Base-by-base conservation (phyloP, 2,329 filamentous ascomycete genomes). In the Fusarium neocosmosporiellum region DNA sequence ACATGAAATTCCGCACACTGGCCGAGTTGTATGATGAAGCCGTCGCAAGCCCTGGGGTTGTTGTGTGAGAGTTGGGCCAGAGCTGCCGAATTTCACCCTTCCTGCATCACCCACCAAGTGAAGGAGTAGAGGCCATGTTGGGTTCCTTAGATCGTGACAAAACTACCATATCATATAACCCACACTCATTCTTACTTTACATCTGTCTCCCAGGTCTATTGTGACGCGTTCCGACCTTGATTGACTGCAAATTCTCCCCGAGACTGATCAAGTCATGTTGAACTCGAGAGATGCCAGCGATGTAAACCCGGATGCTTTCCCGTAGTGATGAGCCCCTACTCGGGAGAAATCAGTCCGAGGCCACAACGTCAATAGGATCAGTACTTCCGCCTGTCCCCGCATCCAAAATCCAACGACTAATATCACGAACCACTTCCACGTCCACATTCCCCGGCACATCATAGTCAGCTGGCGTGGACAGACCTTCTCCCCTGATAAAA, bases 381-480 rank as follows among this genome's bases (percentile, higher is more conserved):
- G 27, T 7, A 9, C 27, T 31, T 31, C 10, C 4, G 4, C 18
- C 11, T 31, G 27, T 14, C n/a, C 9, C 27, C 11, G n/a, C 13
- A 20, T 53, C 18, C n/a, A 20, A 31, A 20, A 65, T 27, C 63
- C 63, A 65, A 29, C 54, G 20, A 18, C 27, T 39, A 18, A 65
- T 39, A 10, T 60, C 55, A 27, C 34, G 29, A 20, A 65, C n/a
- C 33, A 65, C 63, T 18, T 31, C 37, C 13, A 58, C 9, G 3
- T 65, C 63, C 9, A 65, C 63, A 34, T 34, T 65, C 8, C 63
- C 63, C 2, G 41, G 48, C 5, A 10, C 14, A 31, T 65, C 55
- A n/a, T 65, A 65, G 20, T 65, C 63, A 31, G 55, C 54, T 9
- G 53, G 63, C 3, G 63, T 65, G 24, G 54, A 48, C 1, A 8